Evolutionary conservation across 257 asterid species (phyloP).

Genomic region (Solanum tacnaense): DNA sequence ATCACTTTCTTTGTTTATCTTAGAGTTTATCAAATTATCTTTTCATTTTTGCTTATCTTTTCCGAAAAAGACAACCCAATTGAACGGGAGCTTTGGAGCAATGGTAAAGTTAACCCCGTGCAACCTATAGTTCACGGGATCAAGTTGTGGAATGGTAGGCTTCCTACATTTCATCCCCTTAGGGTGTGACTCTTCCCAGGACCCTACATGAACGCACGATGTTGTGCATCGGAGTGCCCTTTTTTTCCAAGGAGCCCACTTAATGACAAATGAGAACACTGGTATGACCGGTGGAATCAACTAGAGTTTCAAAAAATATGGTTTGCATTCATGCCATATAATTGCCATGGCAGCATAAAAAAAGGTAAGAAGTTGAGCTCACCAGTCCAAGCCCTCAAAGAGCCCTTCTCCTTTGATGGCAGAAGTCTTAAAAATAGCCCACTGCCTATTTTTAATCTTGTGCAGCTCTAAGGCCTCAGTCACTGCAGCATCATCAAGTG

Average conservation of each 20-base stretch:
- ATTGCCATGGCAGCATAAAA: background rate
- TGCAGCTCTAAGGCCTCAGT: slow-evolving; percentile 88
- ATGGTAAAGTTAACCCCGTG: background rate
- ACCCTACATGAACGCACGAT: background rate
- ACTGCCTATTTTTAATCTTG: slow-evolving; percentile 82
- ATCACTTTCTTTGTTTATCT: background rate
- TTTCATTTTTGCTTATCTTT: background rate
- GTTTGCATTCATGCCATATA: background rate
- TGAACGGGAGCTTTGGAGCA: background rate
- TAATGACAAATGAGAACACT: background rate
- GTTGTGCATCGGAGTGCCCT: background rate
- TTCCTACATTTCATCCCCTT: background rate
- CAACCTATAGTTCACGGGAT: background rate
- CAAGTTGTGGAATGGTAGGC: background rate
- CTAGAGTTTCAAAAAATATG: background rate
- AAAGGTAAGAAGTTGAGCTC: background rate
- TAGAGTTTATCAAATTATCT: background rate
- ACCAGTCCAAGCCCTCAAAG: slow-evolving; percentile 94
- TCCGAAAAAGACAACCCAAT: background rate
- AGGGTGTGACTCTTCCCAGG: background rate
- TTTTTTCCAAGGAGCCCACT: background rate
- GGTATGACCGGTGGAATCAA: background rate
- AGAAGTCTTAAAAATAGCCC: slow-evolving; percentile 91
- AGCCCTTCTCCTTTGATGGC: slow-evolving; percentile 96
- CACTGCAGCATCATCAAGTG: slow-evolving; percentile 89